Percentiles rank a stretch among this genome's conserved stretches.
These are phyloP conservation scores for Candida mesenterica DNA, from an alignment of 1,139 yeast species.

Conservation along the genomic window DNA sequence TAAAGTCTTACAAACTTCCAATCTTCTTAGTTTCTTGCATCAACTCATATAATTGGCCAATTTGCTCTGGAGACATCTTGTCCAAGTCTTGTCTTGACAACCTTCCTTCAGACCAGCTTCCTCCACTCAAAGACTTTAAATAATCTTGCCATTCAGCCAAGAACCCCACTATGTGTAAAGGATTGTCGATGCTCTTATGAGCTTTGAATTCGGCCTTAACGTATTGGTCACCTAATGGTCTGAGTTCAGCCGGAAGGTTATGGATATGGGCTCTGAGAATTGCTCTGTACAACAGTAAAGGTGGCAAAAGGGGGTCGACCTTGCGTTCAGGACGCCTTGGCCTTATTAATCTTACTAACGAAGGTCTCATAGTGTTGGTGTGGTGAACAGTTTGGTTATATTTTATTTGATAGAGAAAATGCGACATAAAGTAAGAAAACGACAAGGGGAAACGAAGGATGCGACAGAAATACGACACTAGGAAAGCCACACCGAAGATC, in stretches of 20 bases:
- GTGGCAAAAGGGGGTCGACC: conserved; percentile 71
- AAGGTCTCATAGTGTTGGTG: conserved; percentile 45
- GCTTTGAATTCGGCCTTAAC: conserved; percentile 87
- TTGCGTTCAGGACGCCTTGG: conserved; percentile 59
- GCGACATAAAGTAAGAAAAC: too few species aligned
- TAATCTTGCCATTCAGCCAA: conserved; percentile 95
- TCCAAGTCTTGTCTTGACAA: conserved; percentile 66
- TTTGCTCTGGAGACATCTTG: conserved; percentile 88
- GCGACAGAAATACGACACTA: too few species aligned
- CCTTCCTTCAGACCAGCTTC: conserved; percentile 71
- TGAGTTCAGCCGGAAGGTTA: conserved; percentile 61
- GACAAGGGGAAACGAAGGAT: too few species aligned
- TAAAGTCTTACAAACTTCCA: conserved; percentile 11
- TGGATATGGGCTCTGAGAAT: conserved; percentile 76
- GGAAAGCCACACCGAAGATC: too few species aligned
- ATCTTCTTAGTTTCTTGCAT: conserved; percentile 52
- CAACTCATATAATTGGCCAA: conserved; percentile 63
- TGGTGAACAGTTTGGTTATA: neutral
- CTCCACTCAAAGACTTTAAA: conserved; percentile 67
- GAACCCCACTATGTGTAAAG: conserved; percentile 90
- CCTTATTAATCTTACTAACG: conserved; percentile 45
- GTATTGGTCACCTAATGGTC: conserved; percentile 83
- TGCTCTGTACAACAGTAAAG: conserved; percentile 69
- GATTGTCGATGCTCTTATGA: conserved; percentile 82
- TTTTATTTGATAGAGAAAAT: neutral